phyloP scores from a whole-genome alignment of 495 filamentous ascomycete genomes.

The Rhypophila decipiens region DNA sequence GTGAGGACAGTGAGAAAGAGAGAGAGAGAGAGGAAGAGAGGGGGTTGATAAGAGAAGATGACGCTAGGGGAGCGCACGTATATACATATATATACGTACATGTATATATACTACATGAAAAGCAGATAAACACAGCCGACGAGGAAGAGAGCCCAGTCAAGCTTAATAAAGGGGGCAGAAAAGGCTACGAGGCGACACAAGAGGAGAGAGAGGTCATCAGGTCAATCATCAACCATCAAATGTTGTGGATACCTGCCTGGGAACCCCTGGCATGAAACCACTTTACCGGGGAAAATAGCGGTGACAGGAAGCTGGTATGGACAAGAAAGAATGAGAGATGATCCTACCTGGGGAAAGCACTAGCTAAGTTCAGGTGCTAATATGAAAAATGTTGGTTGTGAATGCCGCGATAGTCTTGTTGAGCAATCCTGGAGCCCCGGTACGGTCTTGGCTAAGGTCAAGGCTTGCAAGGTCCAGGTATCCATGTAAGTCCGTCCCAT shows the following conservation, averaged over 20 bases:
- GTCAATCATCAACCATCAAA: slow-evolving; percentile 33
- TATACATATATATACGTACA: slow-evolving; percentile 8
- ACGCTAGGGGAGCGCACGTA: slow-evolving; percentile 1
- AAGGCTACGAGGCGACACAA: slow-evolving; percentile 31
- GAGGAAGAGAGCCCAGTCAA: slow-evolving; percentile 11
- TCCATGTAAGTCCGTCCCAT: slow-evolving; percentile 13
- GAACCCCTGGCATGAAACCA: slow-evolving; percentile 19
- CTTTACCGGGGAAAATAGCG: slow-evolving; percentile 25
- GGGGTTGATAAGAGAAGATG: background rate
- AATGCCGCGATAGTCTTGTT: slow-evolving; percentile 15
- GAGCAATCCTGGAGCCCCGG: slow-evolving; percentile 9
- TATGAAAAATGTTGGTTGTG: slow-evolving; percentile 19
- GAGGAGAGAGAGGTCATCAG: slow-evolving; percentile 30
- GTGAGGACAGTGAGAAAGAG: background rate
- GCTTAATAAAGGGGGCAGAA: slow-evolving; percentile 16
- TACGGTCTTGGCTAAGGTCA: slow-evolving; percentile 5
- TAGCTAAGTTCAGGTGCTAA: slow-evolving; percentile 25
- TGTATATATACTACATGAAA: too few relatives aligned
- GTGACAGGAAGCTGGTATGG: slow-evolving; percentile 23
- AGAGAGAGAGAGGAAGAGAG: background rate
- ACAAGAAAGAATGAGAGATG: slow-evolving; percentile 16
- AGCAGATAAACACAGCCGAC: slow-evolving; percentile 8
- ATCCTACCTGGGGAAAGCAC: slow-evolving; percentile 21
- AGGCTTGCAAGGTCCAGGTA: too few relatives aligned
- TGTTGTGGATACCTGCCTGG: slow-evolving; percentile 25